A percentile compares a stretch with the other conserved stretches of the same genome.
Conservation (phyloP, 148 eudicot genomes). For the Diospyros lotus region DNA sequence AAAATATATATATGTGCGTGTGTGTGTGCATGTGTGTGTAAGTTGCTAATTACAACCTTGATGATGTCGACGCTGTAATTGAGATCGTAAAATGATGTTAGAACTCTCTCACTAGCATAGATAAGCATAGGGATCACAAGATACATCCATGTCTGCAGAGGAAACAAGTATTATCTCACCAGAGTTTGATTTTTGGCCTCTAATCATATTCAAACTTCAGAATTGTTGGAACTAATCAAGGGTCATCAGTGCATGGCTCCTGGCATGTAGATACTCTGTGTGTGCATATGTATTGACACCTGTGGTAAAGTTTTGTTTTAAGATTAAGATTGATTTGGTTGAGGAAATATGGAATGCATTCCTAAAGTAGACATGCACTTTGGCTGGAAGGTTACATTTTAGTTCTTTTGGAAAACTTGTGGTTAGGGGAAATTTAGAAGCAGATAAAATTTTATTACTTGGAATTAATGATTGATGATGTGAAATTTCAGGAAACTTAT, state of each 20-base stretch:
- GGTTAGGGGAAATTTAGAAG: background rate
- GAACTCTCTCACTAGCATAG: constrained; percentile 72
- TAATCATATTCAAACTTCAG: background rate
- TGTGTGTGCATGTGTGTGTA: background rate
- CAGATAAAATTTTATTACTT: background rate
- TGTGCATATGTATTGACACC: no score
- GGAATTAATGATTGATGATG: no score
- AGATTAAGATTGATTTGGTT: no score
- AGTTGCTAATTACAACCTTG: constrained; percentile 42
- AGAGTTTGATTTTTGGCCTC: background rate
- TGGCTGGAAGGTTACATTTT: background rate
- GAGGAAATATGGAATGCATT: no score
- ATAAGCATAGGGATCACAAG: constrained; percentile 55
- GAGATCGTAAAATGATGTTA: constrained; percentile 51
- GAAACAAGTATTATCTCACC: background rate
- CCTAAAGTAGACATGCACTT: background rate
- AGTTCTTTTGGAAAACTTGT: background rate
- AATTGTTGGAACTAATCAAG: no score
- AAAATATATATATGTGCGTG: background rate
- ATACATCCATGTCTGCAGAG: constrained; percentile 97
- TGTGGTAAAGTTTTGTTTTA: no score
- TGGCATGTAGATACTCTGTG: background rate
- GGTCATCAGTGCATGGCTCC: background rate
- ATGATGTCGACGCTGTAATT: constrained; percentile 53
- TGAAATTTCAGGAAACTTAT: no score